A percentile compares a stretch with the other conserved stretches of the same genome.
These are phyloP conservation scores for Zygoascus tannicola DNA, from an alignment of 805 yeast species.

Conservation along the genomic window DNA sequence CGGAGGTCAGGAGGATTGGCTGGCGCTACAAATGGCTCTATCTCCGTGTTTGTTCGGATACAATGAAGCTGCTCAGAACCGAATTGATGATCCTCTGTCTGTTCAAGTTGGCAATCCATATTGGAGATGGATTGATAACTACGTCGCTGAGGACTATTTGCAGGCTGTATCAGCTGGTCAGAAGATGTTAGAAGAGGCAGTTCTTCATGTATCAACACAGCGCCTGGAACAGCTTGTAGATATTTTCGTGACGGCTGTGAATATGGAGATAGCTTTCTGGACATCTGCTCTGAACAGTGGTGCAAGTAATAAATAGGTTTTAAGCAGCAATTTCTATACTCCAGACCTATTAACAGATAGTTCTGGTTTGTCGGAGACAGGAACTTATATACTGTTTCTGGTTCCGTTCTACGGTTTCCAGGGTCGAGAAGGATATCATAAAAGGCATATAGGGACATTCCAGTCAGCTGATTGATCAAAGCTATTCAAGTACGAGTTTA, in stretches of 20 bases:
- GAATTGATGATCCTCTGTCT: constrained; percentile 23
- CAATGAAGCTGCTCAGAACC: constrained; percentile 42
- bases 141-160: constrained; percentile 48
- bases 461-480: too few relatives aligned
- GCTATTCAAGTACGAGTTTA: too few relatives aligned
- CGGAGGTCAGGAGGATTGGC: constrained; percentile 47
- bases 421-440: too few relatives aligned
- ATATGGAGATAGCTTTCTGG: constrained; percentile 65
- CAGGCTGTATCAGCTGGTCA: constrained; percentile 46
- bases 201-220: constrained; percentile 33
- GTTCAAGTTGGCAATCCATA: constrained; percentile 20
- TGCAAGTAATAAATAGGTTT: too few relatives aligned
- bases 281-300: constrained; percentile 26
- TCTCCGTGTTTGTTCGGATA: constrained; percentile 75
- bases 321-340: too few relatives aligned
- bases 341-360: too few relatives aligned
- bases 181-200: constrained; percentile 37
- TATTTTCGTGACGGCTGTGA: constrained; percentile 50
- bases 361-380: too few relatives aligned
- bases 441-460: too few relatives aligned
- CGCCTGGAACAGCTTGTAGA: constrained; percentile 43
- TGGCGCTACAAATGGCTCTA: constrained; percentile 56
- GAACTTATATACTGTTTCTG: too few relatives aligned
- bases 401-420: too few relatives aligned
- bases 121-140: constrained; percentile 52